Base-by-base conservation (phyloP, 176 grass and related monocot genomes). In the Oryza meridionalis region DNA sequence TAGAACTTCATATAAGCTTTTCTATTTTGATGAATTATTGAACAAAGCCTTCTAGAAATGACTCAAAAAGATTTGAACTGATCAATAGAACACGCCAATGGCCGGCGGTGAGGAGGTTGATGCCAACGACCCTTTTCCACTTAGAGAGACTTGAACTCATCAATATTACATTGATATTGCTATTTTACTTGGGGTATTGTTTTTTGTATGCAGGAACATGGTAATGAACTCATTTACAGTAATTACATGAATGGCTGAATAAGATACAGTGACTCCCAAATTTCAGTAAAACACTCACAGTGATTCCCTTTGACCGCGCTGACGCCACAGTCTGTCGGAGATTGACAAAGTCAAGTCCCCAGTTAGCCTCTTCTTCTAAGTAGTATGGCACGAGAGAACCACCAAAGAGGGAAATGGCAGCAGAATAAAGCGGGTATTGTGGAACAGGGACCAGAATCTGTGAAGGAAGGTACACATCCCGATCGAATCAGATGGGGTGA, bases 401-500 rank as follows among this genome's bases (percentile, higher is more conserved):
- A 77, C 97, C 93, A 80, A 45, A 90, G 44, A 99, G 86, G 22
- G 93, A 83, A 81, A 99, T 99, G 49, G 97, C 71, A 81, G 97
- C 97, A 72, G 96, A 99, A 83, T 99, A 99, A 67, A 99, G 97
- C 44, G 97, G 97, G 75, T 99, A 99, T 58, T 99, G 97, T 69
- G 97, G 97, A 62, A 99, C 97, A 67, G 97, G 97, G 75, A 99
- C 97, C 75, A 99, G 89, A 85, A 99, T 99, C 97, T 99, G 87
- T 26, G 58, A 84, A 62, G 45, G 77, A 38, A 75, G 33, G 87
- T 67, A 26, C 38, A 78, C 61, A 6, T 21, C 45, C n/a, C 26
- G 47, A 47, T 29, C 24, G 32, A 77, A 65, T 65, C 38, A 78
- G 31, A 77, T 38, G 21, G 32, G 4, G 33, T 55, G 9, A 51